Percentiles rank a stretch among this genome's conserved stretches.
Evolutionary conservation across 257 asterid genomes (phyloP).

Genomic region (Petrea volubilis): DNA sequence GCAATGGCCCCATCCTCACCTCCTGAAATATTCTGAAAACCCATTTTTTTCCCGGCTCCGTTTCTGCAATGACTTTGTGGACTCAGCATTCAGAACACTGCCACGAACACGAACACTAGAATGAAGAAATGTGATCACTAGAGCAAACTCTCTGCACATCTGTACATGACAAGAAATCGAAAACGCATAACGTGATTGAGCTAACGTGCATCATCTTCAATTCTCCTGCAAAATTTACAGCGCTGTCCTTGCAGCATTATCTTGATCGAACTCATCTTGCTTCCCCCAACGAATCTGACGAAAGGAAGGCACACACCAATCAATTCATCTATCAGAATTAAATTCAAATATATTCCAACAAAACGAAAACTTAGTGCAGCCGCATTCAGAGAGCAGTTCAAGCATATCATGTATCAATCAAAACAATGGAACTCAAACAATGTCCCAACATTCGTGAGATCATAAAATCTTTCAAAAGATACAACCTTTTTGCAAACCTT

Average conservation of each 20-base stretch:
- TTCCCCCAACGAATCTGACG: slow-evolving; percentile 43
- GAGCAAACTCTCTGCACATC: slow-evolving; percentile 36
- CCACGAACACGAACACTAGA: slow-evolving; percentile 42
- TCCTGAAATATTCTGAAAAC: too few relatives aligned
- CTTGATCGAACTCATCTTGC: slow-evolving; percentile 32
- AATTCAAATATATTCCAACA: not conserved
- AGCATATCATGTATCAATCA: slow-evolving; percentile 1
- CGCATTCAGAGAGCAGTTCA: not conserved
- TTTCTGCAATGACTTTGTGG: too few relatives aligned
- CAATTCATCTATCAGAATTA: not conserved
- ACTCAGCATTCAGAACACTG: slow-evolving; percentile 41
- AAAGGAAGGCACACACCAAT: slow-evolving; percentile 13
- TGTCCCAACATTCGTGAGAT: slow-evolving; percentile 3
- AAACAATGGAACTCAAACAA: not conserved
- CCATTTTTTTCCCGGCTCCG: too few relatives aligned
- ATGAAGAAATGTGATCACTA: slow-evolving; percentile 40
- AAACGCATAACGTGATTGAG: slow-evolving; percentile 46
- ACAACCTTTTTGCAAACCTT: slow-evolving; percentile 20
- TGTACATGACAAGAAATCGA: slow-evolving; percentile 42
- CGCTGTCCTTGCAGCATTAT: slow-evolving; percentile 29
- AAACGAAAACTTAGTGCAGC: not conserved
- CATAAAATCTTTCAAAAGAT: slow-evolving; percentile 13
- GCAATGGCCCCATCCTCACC: too few relatives aligned
- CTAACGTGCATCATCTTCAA: slow-evolving; percentile 34
- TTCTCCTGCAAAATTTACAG: slow-evolving; percentile 38